Percentiles rank a stretch among this genome's conserved stretches.
These are phyloP conservation scores for Combretum micranthum DNA, from an alignment of 345 rosid species.

Conservation along the genomic window DNA sequence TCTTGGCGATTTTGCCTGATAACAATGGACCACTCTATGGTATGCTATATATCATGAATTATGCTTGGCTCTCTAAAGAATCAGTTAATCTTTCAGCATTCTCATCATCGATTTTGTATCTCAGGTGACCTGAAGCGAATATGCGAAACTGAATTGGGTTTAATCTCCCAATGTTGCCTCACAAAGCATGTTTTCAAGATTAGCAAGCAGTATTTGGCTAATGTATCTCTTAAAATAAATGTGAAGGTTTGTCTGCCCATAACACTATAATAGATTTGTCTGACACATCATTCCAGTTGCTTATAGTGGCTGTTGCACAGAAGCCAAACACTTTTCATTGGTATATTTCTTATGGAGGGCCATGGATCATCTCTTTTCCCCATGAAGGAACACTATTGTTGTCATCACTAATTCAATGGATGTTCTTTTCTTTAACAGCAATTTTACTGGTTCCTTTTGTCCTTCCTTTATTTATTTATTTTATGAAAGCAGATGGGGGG, in stretches of 20 bases:
- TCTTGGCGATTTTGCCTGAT: conserved; percentile 88
- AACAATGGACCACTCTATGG: conserved; percentile 95
- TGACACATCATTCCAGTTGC: too few relatives aligned
- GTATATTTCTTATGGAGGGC: background rate
- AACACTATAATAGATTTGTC: background rate
- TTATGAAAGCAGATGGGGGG: conserved; percentile 82
- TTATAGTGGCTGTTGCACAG: too few relatives aligned
- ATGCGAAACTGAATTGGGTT: conserved; percentile 96
- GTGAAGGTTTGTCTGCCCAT: conserved; percentile 59
- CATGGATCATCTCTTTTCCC: background rate
- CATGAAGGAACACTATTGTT: background rate
- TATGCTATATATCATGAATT: conserved; percentile 17
- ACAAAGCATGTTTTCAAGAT: conserved; percentile 96
- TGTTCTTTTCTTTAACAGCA: background rate
- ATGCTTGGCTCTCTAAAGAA: background rate
- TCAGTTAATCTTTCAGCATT: background rate
- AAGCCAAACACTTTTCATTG: background rate
- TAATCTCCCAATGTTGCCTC: conserved; percentile 95
- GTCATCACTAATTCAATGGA: background rate
- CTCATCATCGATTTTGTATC: conserved; percentile 3
- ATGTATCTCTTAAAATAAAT: conserved; percentile 90
- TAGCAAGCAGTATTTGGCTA: conserved; percentile 94
- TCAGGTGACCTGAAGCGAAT: conserved; percentile 95
- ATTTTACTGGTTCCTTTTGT: background rate
- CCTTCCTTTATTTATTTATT: background rate